Conservation (phyloP, 352 stramenopile genomes). For the Globisporangium spiculum region DNA sequence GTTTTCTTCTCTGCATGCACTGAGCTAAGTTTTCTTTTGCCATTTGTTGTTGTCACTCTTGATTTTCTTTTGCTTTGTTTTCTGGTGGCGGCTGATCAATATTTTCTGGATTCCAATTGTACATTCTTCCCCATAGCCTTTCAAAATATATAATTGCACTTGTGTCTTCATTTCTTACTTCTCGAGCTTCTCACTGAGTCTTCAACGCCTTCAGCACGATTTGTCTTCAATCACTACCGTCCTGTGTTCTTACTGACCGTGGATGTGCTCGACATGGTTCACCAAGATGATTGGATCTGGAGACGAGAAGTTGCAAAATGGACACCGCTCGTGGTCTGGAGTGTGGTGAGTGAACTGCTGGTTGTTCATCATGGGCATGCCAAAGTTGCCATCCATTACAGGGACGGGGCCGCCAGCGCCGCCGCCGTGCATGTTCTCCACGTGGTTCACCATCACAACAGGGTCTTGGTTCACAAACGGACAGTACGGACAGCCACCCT, state of each 20-base stretch:
- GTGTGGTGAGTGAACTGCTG: slow-evolving; percentile 6
- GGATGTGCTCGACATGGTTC: slow-evolving; percentile 75
- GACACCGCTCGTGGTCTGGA: slow-evolving; percentile 48
- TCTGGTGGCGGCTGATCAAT: neutral
- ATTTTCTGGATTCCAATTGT: neutral
- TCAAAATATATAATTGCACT: neutral
- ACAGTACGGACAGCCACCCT: slow-evolving; percentile 59
- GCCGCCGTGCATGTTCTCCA: slow-evolving; percentile 43
- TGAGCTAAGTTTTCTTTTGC: neutral
- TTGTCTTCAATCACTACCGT: neutral
- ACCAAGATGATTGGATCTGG: slow-evolving; percentile 64
- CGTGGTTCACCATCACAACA: slow-evolving; percentile 66
- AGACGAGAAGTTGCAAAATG: slow-evolving; percentile 56
- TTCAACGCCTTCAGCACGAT: too few species aligned
- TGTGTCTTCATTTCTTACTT: neutral
- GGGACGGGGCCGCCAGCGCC: slow-evolving; percentile 13
- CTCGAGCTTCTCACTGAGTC: too few species aligned
- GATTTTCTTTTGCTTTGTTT: neutral
- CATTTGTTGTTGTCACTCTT: neutral
- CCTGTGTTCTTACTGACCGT: slow-evolving; percentile 22
- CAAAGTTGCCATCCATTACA: slow-evolving; percentile 17
- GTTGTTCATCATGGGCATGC: slow-evolving; percentile 13
- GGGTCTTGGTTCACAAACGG: slow-evolving; percentile 42
- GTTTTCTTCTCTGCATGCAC: neutral
- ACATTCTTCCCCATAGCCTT: neutral